Conservation (phyloP, 2,329 filamentous ascomycete species). For the Pestalotiopsis sp. region DNA sequence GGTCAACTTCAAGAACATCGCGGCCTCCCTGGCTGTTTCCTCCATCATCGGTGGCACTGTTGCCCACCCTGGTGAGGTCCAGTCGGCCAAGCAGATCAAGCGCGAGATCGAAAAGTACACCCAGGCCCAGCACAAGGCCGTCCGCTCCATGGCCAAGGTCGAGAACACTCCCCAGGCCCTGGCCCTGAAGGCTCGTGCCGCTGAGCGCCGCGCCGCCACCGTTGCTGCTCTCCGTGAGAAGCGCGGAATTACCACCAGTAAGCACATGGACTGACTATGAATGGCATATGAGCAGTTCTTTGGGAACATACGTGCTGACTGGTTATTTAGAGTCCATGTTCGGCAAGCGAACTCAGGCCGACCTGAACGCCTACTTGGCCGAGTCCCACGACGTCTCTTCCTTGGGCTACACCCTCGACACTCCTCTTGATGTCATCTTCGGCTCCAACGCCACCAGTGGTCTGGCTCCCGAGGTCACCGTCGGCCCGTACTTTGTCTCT, state of each 20-base stretch:
- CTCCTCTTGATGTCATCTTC: constrained; percentile 34
- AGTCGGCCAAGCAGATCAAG: constrained; percentile 23
- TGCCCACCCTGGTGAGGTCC: constrained; percentile 38
- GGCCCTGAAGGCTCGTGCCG: constrained; percentile 36
- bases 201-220: constrained; percentile 36
- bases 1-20: constrained; percentile 25
- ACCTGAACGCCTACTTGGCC: constrained; percentile 24
- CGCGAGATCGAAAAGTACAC: constrained; percentile 33
- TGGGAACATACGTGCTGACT: constrained; percentile 11
- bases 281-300: background rate
- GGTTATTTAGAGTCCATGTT: constrained; percentile 19
- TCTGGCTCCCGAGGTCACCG: constrained; percentile 29
- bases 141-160: constrained; percentile 37
- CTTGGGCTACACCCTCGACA: constrained; percentile 34
- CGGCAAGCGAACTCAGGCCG: constrained; percentile 25
- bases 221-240: constrained; percentile 37
- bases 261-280: no score
- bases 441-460: constrained; percentile 26
- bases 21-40: constrained; percentile 25
- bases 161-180: constrained; percentile 33
- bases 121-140: constrained; percentile 32
- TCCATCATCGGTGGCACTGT: constrained; percentile 23
- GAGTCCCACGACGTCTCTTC: constrained; percentile 24
- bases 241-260: constrained; percentile 27
- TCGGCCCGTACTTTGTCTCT: constrained; percentile 33